These are phyloP conservation scores for Aspergillus sp. DNA, from an alignment of 2,329 filamentous ascomycete genomes.

Conservation along the genomic window DNA sequence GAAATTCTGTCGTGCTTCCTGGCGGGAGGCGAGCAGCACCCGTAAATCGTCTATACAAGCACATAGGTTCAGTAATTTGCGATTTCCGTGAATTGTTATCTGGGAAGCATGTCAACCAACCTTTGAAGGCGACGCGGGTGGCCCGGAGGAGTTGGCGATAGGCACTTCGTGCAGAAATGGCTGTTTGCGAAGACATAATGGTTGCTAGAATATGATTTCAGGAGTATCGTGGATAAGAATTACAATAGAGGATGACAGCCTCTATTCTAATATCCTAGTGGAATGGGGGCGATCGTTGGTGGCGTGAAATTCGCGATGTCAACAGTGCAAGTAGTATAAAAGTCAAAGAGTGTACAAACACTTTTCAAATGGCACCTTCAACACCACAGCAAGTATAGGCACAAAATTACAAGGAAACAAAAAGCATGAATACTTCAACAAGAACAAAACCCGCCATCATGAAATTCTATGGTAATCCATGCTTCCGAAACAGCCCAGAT, in stretches of 20 bases:
- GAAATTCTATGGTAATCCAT: background rate
- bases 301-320: too few species aligned
- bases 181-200: conserved; percentile 27
- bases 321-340: too few species aligned
- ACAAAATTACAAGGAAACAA: background rate
- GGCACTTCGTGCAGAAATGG: conserved; percentile 57
- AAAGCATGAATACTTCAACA: background rate
- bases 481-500: conserved; percentile 16
- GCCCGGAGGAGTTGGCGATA: conserved; percentile 78
- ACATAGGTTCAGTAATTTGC: conserved; percentile 4
- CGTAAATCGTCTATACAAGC: conserved; percentile 55
- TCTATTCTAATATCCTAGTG: too few species aligned
- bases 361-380: too few species aligned
- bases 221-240: background rate
- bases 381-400: background rate
- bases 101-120: conserved; percentile 36
- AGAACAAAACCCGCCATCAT: background rate
- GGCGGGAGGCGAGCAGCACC: conserved; percentile 61
- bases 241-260: background rate
- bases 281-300: too few species aligned
- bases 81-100: background rate
- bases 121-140: conserved; percentile 72
- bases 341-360: too few species aligned
- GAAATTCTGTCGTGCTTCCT: conserved; percentile 67
- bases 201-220: too few species aligned